Evolutionary conservation across 2,329 filamentous ascomycete genomes (phyloP).

Genomic region (Aspergillus tubingensis): DNA sequence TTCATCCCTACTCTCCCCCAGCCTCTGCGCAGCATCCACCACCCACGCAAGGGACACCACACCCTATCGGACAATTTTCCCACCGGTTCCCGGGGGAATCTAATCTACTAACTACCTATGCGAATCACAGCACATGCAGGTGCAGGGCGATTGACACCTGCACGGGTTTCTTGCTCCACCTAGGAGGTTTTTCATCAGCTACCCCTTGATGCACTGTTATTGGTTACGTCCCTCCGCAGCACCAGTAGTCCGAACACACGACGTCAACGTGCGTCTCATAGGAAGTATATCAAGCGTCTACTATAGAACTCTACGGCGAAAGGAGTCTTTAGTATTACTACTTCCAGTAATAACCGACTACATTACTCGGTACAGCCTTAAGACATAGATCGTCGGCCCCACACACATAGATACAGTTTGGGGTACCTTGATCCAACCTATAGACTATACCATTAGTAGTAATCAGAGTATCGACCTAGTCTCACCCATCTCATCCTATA

Average conservation of each 20-base stretch:
- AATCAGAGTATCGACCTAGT: too few species aligned
- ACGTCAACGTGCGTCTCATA: neutral
- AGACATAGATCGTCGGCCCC: neutral
- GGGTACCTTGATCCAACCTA: too few species aligned
- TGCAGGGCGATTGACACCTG: constrained; percentile 1
- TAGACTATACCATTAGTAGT: too few species aligned
- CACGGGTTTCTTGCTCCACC: neutral
- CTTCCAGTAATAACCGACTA: neutral
- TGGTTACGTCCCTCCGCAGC: neutral
- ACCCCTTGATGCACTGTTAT: neutral
- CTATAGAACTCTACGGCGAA: neutral
- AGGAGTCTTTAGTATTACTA: neutral
- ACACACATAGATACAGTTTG: too few species aligned
- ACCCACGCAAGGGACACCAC: neutral
- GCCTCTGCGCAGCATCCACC: neutral
- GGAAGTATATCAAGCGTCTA: neutral
- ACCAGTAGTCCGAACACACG: neutral
- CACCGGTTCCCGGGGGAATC: neutral
- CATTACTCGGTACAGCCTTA: neutral
- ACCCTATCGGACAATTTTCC: neutral
- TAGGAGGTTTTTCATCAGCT: neutral
- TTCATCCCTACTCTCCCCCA: neutral
- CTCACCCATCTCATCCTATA: too few species aligned
- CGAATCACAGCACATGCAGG: neutral
- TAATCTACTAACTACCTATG: neutral